Conservation (phyloP, 108 stramenopile genomes). For the Discostella pseudostelligera region DNA sequence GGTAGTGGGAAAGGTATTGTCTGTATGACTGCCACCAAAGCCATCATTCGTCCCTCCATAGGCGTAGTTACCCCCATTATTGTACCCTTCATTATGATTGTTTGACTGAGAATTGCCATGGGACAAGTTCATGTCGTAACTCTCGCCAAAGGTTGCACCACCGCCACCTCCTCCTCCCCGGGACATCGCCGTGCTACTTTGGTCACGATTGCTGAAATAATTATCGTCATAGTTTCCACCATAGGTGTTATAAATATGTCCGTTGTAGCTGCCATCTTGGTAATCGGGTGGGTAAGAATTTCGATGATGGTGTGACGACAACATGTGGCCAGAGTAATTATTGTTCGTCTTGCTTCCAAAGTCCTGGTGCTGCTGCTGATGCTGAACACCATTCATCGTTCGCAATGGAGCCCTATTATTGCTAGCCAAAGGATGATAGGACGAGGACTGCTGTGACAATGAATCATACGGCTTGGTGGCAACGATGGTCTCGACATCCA, state of each 20-base stretch:
- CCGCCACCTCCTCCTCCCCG: slow-evolving; percentile 6
- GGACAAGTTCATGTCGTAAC: slow-evolving; percentile 10
- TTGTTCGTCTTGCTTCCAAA: background rate
- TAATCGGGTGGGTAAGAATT: slow-evolving; percentile 14
- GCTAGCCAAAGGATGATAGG: too few relatives aligned
- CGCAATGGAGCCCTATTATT: slow-evolving; percentile 14
- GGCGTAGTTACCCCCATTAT: slow-evolving; percentile 7
- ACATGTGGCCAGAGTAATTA: background rate
- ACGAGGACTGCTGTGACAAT: too few relatives aligned
- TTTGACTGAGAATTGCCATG: background rate
- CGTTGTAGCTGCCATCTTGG: background rate
- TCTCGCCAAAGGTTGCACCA: slow-evolving; percentile 14
- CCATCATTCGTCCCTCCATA: background rate
- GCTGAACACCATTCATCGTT: background rate
- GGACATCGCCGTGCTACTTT: too few relatives aligned
- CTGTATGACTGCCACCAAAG: slow-evolving; percentile 4
- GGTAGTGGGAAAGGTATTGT: slow-evolving; percentile 7
- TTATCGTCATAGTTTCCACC: slow-evolving; percentile 1
- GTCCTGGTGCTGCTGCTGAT: background rate
- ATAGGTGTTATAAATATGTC: background rate
- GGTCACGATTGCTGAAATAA: background rate
- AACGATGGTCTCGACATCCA: slow-evolving; percentile 43
- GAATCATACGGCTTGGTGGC: slow-evolving; percentile 1
- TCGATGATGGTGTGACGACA: background rate
- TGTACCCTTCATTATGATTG: background rate